A percentile compares a stretch with the other conserved stretches of the same genome.
Conservation (phyloP, 1,284 basidiomycete species). For the Papiliotrema flavescens region DNA sequence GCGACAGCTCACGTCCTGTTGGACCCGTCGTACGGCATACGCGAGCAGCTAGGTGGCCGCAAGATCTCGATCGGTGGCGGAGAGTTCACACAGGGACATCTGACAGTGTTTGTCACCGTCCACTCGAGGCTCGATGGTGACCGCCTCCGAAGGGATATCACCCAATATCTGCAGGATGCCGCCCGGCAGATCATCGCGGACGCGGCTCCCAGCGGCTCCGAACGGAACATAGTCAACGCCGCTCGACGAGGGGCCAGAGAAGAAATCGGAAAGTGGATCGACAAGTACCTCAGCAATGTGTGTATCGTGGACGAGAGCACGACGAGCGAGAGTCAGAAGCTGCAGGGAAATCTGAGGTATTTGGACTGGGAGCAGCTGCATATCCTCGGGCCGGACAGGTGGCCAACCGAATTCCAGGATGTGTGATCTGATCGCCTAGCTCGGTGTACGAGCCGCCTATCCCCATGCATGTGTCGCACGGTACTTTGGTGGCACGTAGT, state of each 20-base stretch:
- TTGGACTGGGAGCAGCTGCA: background rate
- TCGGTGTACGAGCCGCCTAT: no score
- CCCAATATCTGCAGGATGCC: background rate
- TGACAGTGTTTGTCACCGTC: background rate
- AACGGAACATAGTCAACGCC: background rate
- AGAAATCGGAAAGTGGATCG: background rate
- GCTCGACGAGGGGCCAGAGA: background rate
- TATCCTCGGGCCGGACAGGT: background rate
- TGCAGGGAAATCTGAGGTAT: background rate
- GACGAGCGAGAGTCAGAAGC: background rate
- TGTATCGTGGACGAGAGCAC: background rate
- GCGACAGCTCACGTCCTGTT: background rate
- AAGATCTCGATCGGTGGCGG: background rate
- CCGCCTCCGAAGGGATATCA: background rate
- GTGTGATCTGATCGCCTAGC: background rate
- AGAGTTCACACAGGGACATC: background rate
- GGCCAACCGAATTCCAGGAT: background rate
- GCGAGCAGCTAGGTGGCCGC: background rate
- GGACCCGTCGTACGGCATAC: background rate
- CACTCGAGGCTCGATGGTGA: background rate
- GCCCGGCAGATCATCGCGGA: background rate
- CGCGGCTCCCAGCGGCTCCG: background rate
- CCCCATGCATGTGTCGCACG: no score
- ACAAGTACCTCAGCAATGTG: background rate
- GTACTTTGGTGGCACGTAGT: no score